Evolutionary conservation across 1,284 basidiomycete species (phyloP), one percentile per base, ranked within the genome.

Genomic region (Ustilago loliicola): DNA sequence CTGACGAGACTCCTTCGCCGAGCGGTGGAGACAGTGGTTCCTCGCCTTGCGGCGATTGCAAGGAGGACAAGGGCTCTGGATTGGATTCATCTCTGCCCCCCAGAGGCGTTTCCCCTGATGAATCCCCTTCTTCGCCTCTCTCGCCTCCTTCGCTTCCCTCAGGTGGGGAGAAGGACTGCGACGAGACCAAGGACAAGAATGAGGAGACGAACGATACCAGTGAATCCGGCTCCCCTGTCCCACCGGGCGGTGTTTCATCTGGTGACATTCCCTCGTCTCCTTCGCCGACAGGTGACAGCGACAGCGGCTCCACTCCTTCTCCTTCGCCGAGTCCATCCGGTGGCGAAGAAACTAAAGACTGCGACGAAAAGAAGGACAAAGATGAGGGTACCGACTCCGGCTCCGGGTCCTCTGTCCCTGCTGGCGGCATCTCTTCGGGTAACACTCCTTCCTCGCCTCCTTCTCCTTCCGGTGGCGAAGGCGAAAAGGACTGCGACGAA

Each of bases 221-320:
- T n/a, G n/a, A n/a, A n/a, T n/a, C n/a, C 15, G 38, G 13, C 17
- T 40, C 67, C 15, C 27, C 67, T 19, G 1, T 23, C 32, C 42
- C 59, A 9, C 51, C 9, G 17, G 51, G 50, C 21, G 58, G 58
- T 34, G 48, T 47, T 15, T 53, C 64, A 42, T 66, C 64, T 10
- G 52, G 65, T 27, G 29, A 30, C 53, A 50, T 30, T 17, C 34
- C 58, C 11, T 30, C 50, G 19, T 45, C 61, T n/a, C 47, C 57
- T 32, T 34, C 56, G 9, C 19, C 56, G 19, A 29, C 23, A 11
- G 64, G 45, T 13, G 40, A 25, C 29, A 34, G 29, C 11, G 57
- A 50, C 48, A 4, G 13, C n/a, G 29, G 17, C 40, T 47, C 34
- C 17, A 4, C 1, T 23, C 42, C 56, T 27, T 19, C 21, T 42